Evolutionary conservation across 768 basidiomycete genomes (phyloP), one percentile per base, ranked within the genome.

Genomic region (Boletales sp.): DNA sequence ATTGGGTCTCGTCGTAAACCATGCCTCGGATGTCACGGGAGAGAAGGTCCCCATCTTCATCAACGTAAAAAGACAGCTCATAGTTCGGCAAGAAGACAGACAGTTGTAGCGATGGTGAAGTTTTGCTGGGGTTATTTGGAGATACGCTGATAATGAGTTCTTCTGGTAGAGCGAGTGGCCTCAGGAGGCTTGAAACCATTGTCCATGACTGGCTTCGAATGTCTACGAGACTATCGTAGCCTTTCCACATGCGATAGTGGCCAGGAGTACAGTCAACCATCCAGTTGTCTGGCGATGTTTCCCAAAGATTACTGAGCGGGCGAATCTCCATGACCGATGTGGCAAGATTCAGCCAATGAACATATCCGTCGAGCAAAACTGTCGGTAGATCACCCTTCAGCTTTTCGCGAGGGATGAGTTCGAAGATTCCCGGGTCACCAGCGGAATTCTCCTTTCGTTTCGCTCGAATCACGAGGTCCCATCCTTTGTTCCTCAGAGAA

Each of bases 1-100:
- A 74, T 48, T 78, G 78, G 32, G 60, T 45, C 2, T 41, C 1
- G 38, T 76, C 74, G 4, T 79, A 60, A 14, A 73, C 57, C 66
- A 74, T 75, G 19, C 59, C 65, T 3, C 67, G 67, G 28, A 75
- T 59, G 43, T 74, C 70, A 8, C 50, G 59, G 30, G 70, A 76
- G 43, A 76, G 67, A 17, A 79, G 54, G n/a, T 61, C 53, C 9
- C 58, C 53, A 2, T 55, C 57, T 5, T 57, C 37, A 34, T 69
- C 63, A 21, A 74, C 25, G 38, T 66, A 66, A 42, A 79, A 79
- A 1, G 66, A 61, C 10, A 79, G 56, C 3, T 63, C 55, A 42
- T 70, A 72, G 6, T 72, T 72, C 25, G 74, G 74, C 6, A 79
- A 57, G 0, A 58, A 48, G 30, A 71, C 58, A 3, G 49, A 59